Conservation (phyloP, 2,329 filamentous ascomycete species). For the Huntiella omanensis region DNA sequence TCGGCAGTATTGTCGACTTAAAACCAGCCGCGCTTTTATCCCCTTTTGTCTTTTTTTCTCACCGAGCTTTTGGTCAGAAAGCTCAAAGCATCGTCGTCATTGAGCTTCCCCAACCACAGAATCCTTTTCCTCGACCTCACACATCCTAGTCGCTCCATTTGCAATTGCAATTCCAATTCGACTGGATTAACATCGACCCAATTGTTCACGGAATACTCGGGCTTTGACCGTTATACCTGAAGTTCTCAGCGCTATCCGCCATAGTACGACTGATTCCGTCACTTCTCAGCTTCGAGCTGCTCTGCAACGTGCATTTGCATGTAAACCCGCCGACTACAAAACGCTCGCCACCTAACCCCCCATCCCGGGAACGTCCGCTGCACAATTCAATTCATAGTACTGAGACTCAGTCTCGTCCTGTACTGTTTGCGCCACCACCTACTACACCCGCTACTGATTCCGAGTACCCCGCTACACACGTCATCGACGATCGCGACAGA, state of each 20-base stretch:
- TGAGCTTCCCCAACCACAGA: not conserved
- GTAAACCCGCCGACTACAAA: slow-evolving; percentile 5
- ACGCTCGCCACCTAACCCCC: slow-evolving; percentile 11
- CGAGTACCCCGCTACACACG: slow-evolving; percentile 3
- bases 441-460: slow-evolving; percentile 3
- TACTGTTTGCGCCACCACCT: not conserved
- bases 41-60: not conserved
- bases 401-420: not conserved
- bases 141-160: not conserved
- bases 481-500: slow-evolving; percentile 2
- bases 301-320: slow-evolving; percentile 11
- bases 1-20: too few species aligned
- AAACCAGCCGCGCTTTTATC: too few species aligned
- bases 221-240: not conserved
- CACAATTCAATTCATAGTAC: not conserved
- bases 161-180: not conserved
- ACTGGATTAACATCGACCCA: not conserved
- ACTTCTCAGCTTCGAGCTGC: slow-evolving; percentile 11
- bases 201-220: not conserved
- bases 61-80: not conserved
- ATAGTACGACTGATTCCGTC: slow-evolving; percentile 10
- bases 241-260: slow-evolving; percentile 5
- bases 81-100: not conserved
- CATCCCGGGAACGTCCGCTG: not conserved
- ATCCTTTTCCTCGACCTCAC: not conserved